Conservation (phyloP, 306 rosid genomes). For the Mucuna pruriens region DNA sequence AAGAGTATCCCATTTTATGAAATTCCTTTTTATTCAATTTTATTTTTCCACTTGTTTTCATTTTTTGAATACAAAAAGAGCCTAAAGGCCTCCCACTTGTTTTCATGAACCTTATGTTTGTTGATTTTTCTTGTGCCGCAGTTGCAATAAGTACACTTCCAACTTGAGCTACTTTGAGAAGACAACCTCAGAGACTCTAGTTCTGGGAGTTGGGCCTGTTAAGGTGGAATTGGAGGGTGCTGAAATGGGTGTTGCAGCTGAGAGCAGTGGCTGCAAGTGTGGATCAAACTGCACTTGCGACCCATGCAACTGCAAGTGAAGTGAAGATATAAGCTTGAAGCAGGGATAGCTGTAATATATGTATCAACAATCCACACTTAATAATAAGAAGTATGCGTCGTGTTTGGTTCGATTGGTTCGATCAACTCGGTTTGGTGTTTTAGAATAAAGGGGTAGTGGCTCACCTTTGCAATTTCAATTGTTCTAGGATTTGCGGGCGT, state of each 20-base stretch:
- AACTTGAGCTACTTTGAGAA: slow-evolving; percentile 53
- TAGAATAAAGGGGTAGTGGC: slow-evolving; percentile 1
- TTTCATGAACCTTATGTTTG: not conserved
- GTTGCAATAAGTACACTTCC: slow-evolving; percentile 53
- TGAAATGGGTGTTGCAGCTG: slow-evolving; percentile 56
- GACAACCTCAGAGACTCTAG: slow-evolving; percentile 47
- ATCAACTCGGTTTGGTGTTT: not conserved
- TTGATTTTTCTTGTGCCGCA: not conserved
- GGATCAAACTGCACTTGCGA: slow-evolving; percentile 68
- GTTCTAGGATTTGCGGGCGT: not conserved
- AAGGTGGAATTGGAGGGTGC: slow-evolving; percentile 47
- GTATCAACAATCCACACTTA: not conserved
- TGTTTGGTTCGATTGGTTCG: not conserved
- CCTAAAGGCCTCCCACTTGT: too few species aligned
- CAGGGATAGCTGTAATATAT: slow-evolving; percentile 28
- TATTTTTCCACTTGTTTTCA: too few species aligned
- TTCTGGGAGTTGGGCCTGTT: slow-evolving; percentile 55
- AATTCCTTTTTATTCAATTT: too few species aligned
- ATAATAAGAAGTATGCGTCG: not conserved
- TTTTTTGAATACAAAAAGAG: too few species aligned
- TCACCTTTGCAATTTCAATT: not conserved
- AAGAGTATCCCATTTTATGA: too few species aligned
- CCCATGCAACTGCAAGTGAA: slow-evolving; percentile 78
- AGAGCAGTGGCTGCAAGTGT: slow-evolving; percentile 69
- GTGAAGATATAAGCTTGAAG: slow-evolving; percentile 15